Conservation (phyloP, 805 yeast genomes). For the Saturnispora halmiae region DNA sequence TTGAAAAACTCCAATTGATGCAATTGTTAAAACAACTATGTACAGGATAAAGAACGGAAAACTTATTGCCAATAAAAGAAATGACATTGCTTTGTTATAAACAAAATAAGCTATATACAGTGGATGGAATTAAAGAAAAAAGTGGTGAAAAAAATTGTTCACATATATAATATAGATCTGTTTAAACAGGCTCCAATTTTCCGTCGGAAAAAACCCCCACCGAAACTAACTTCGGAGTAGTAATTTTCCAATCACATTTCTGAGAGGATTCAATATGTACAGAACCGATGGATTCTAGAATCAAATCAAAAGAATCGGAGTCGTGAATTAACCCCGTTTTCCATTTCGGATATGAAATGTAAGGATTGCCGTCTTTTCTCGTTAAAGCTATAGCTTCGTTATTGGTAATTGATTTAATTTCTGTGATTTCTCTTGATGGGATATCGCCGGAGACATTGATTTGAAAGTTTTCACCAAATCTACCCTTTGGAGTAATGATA, state of each 20-base stretch:
- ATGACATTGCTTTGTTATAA: no score
- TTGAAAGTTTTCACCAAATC: constrained; percentile 5
- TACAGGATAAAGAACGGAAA: constrained; percentile 22
- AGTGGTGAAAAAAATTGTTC: not conserved
- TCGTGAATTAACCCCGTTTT: constrained; percentile 1
- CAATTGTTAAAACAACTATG: constrained; percentile 22
- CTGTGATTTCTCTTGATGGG: constrained; percentile 2
- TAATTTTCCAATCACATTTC: constrained; percentile 7
- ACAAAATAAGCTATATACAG: not conserved
- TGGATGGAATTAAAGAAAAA: not conserved
- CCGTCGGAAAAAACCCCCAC: not conserved
- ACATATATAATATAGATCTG: not conserved
- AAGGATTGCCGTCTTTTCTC: not conserved
- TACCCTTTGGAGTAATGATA: constrained; percentile 6
- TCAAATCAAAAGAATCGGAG: not conserved
- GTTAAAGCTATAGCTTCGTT: not conserved
- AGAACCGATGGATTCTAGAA: constrained; percentile 4
- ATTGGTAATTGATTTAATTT: constrained; percentile 1
- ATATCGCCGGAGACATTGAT: constrained; percentile 4
- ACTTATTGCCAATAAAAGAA: no score
- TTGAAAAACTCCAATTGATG: constrained; percentile 25
- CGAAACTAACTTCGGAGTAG: constrained; percentile 8
- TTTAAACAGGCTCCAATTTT: not conserved
- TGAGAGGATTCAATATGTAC: constrained; percentile 6
- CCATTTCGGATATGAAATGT: constrained; percentile 5